Evolutionary conservation across 768 basidiomycete species (phyloP), one percentile per base, ranked within the genome.

Genomic region (Tricholoma sp.): DNA sequence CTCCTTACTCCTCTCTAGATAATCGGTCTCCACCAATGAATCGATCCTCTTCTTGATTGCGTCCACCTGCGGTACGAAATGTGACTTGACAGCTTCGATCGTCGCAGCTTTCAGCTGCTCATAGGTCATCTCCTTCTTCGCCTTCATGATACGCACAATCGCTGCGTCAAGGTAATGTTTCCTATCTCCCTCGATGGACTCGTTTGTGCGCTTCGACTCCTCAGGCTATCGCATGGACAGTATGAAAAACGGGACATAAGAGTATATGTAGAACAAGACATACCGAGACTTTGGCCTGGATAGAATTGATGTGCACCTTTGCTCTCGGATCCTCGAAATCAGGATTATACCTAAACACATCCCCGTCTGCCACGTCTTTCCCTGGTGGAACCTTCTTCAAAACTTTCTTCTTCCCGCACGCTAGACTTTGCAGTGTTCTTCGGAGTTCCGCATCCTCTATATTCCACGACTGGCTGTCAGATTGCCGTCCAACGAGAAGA

Each of bases 131-230:
- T 89, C 88, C 74, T 96, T 98, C 63, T 84, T 82, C 2, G 84
- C 86, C 69, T 98, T 98, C 94, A 98, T 95, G 65, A 96, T 85
- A 6, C 97, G 86, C 33, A 99, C 96, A 63, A 99, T 95, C 18
- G 95, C 95, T 0, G 94, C 94, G 62, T 98, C 94, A 12, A 98
- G 77, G 56, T 86, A 85, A 63, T 86, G 81, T 58, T 87, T 86
- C 57, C 96, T 83, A 70, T 98, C 94, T 34, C 86, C 84, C 61
- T 95, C 90, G 37, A 99, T 92, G 47, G 88, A 81, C 1, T 79
- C 80, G 64, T 92, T 91, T 5, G 92, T 95, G 55, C 84, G 82
- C 57, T 82, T 80, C 18, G 87, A 82, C 72, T 99, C 97, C 66
- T 98, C 95, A 34, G 83, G 80, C 93, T 94, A 61, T 6, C 5